Base-by-base conservation (phyloP, 768 basidiomycete species). In the Boletales sp. region DNA sequence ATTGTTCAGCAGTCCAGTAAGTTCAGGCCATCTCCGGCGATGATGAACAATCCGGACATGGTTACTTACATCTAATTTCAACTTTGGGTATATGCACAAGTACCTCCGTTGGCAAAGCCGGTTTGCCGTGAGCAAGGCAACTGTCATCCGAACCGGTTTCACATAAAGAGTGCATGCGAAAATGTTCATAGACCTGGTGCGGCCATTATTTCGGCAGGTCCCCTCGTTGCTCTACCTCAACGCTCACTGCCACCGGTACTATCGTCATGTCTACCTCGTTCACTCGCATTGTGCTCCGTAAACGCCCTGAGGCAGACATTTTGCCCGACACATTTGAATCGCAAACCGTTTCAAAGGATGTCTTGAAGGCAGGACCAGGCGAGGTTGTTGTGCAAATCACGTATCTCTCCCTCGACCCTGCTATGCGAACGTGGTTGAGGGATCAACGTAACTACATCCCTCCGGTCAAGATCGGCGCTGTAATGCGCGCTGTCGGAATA, bases 341-440 rank as follows among this genome's bases (percentile, higher is more conserved):
- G 0, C 83, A 87, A 67, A 64, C 71, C 3, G 63, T 76, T 14
- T 72, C 80, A 2, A 76, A 79, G 54, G 71, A 76, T 56, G 68
- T 63, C 42, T 72, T 89, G 45, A 76, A 77, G 59, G 75, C 83
- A 7, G 76, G 75, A 1, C 54, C 66, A 17, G 66, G 70, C 19
- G 75, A 87, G 54, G 82, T 83, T 8, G 73, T 94, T 41, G 81
- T 97, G n/a, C 78, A 82, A 64, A 82, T 88, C 50, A 82, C 84
- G 41, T 94, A 85, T 74, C 62, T 92, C 31, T 84, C 83, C 32
- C 65, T 96, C 56, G 94, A 96, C 60, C 92, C 94, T 17, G 90
- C 91, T 0, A 91, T 93, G 90, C 79, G 92, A 9, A 82, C 81
- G 12, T 96, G 87, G 78, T 62, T 98, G 44, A 80, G 78, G 53